Evolutionary conservation across 2,329 filamentous ascomycete genomes (phyloP), one percentile per base, ranked within the genome.

Genomic region (Colletotrichum lini): DNA sequence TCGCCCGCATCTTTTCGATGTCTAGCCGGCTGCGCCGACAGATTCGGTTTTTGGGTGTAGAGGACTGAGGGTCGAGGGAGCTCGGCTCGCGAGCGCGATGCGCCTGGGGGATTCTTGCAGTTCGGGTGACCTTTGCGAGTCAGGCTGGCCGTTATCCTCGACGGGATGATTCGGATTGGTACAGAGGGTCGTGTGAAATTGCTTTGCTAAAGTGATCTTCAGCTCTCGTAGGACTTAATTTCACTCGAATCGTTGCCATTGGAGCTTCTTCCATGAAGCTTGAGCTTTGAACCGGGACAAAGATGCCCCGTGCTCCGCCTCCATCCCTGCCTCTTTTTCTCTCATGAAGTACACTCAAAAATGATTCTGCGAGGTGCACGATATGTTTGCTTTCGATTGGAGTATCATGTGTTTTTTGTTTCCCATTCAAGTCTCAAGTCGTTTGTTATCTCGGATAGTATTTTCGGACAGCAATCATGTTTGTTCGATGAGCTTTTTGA

Each of bases 1-100:
- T 84, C 18, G 82, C 78, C 76, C 83, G 85, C 89, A 91, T 90
- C 56, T 74, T 81, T 74, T 21, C 21, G 18, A 18, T 12, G 30
- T 53, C 42, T n/a, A 45, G 45, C 47, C 53, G 47, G 8, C 57
- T 42, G 2, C 45, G 59, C 66, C 42, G 49, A 45, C n/a, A 45
- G 5, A 12, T 59, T 35, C 15, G 54, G 26, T 21, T 40, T 42
- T 10, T 6, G 12, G 44, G 45, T 62, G 58, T 47, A 38, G 6
- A 12, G 26, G 57, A 42, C 21, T 53, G 9, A 13, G 45, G 45
- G 35, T 44, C 45, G 18, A 54, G 18, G 23, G 35, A 40, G 45
- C 47, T 49, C 21, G 12, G 35, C 8, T 38, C 35, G 18, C 35
- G 52, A 52, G 58, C 65, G 44, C 6, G 42, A 49, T 62, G 49